Evolutionary conservation across 495 filamentous ascomycete species (phyloP).

Genomic region (Neurospora intermedia): DNA sequence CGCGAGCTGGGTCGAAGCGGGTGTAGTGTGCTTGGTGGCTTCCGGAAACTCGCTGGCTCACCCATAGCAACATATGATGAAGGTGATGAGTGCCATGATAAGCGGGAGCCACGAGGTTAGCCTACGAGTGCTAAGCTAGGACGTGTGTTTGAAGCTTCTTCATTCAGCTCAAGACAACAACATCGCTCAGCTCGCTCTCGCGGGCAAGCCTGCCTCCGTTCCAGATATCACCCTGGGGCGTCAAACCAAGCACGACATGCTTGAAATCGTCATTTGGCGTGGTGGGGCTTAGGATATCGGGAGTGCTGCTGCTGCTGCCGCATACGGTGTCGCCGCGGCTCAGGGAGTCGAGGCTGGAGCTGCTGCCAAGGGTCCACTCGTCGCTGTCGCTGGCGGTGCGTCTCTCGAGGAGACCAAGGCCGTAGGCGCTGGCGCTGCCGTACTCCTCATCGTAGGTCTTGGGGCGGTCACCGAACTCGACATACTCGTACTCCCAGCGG

Average conservation of each 20-base stretch:
- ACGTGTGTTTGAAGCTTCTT: not conserved
- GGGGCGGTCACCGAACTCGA: conserved; percentile 56
- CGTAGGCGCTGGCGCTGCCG: conserved; percentile 15
- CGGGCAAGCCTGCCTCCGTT: conserved; percentile 12
- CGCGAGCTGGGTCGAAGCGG: not conserved
- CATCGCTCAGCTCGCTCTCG: conserved; percentile 22
- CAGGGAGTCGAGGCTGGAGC: conserved; percentile 25
- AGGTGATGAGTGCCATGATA: not conserved
- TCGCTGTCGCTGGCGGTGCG: conserved; percentile 22
- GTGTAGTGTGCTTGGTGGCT: not conserved
- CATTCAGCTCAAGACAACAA: conserved; percentile 17
- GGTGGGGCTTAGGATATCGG: conserved; percentile 32
- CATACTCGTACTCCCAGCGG: conserved; percentile 93
- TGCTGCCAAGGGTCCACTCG: conserved; percentile 38
- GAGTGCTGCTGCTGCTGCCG: conserved; percentile 25
- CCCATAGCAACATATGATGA: not conserved
- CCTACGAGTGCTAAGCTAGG: not conserved
- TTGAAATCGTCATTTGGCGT: conserved; percentile 21
- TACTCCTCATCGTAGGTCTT: conserved; percentile 29
- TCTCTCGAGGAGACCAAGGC: conserved; percentile 22
- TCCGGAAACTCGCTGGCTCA: not conserved
- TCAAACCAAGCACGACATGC: conserved; percentile 12
- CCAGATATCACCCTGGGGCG: conserved; percentile 22
- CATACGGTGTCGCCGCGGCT: conserved; percentile 24
- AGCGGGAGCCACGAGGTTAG: not conserved